Base-by-base conservation (phyloP, 2,329 filamentous ascomycete genomes). In the Emergomyces africanus region DNA sequence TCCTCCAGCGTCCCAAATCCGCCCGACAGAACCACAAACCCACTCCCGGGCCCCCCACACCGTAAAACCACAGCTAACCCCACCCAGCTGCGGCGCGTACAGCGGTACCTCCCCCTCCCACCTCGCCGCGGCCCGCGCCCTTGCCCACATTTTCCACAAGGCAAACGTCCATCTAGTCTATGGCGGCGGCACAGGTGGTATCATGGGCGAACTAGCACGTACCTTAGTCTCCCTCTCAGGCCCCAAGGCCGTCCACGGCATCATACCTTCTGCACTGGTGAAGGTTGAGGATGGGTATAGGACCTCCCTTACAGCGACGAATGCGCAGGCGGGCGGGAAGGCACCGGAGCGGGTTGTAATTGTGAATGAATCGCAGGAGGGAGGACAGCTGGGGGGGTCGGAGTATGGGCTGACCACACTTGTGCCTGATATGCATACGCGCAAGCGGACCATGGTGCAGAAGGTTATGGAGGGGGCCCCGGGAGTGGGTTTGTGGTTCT, bases 1-100 rank as follows among this genome's bases (percentile, higher is more conserved):
- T 99, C 94, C 77, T 99, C 94, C 71, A 97, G 81, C 1, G 94
- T 99, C 23, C 94, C 94, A 73, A 92, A 99, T 0, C 94, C 94
- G 49, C 92, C 92, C 59, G 83, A 84, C 61, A 99, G 77, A 33
- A 90, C 90, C 46, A 99, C 84, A 75, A 99, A 99, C 14, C 92
- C 92, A 60, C 84, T 87, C 0, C 92, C 92, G 86, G 84, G 0
- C 88, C 91, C 30, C 90, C 90, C 23, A n/a, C n/a, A n/a, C n/a
- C 18, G 28, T 2, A 33, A 54, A 35, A 8, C 9, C 44, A 14
- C n/a, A 61, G 67, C 64, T 44, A 64, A 55, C n/a, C 30, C 41
- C 35, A 18, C 41, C 23, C 39, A 86, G 83, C 81, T 97, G 94
- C 77, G 94, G 92, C 69, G 84, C 94, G 57, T 86, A 83, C 9